A percentile compares a stretch with the other conserved stretches of the same genome.
These are phyloP conservation scores for Leucoagaricus sp. DNA, from an alignment of 1,284 basidiomycete genomes.

Conservation along the genomic window DNA sequence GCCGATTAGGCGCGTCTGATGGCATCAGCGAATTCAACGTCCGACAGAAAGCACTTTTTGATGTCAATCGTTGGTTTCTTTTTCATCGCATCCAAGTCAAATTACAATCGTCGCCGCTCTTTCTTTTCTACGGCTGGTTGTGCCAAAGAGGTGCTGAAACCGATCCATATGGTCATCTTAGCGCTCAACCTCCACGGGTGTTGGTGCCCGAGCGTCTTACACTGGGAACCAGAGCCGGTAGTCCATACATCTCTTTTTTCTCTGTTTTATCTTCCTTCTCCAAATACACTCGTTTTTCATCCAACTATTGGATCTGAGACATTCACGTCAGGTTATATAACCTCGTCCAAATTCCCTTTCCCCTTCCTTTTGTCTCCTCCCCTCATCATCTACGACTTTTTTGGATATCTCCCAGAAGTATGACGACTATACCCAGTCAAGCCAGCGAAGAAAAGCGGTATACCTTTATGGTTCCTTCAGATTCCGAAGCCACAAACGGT, in stretches of 20 bases:
- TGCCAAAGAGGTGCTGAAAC: conserved; percentile 18
- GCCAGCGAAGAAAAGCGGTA: conserved; percentile 12
- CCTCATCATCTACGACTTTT: conserved; percentile 6
- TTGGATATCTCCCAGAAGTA: conserved; percentile 5
- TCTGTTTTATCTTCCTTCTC: not conserved
- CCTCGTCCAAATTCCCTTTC: not conserved
- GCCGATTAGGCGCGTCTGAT: too few relatives aligned
- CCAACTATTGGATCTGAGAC: conserved; percentile 5
- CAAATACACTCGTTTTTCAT: conserved; percentile 5
- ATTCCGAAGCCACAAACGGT: not conserved
- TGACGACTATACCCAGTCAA: conserved; percentile 5
- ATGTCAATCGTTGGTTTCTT: not conserved
- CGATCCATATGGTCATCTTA: conserved; percentile 11
- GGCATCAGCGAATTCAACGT: not conserved
- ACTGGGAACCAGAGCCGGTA: conserved; percentile 14
- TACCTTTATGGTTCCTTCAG: conserved; percentile 2
- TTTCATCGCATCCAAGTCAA: conserved; percentile 16
- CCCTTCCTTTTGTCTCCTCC: not conserved
- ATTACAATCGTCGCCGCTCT: conserved; percentile 15
- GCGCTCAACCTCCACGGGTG: conserved; percentile 10
- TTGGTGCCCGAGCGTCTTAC: not conserved
- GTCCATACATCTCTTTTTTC: conserved; percentile 5
- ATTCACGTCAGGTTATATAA: not conserved
- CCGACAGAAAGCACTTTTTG: not conserved
- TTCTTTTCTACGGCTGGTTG: conserved; percentile 11